These are phyloP conservation scores for Rosellinia necatrix DNA, from an alignment of 2,329 filamentous ascomycete genomes.

Conservation along the genomic window DNA sequence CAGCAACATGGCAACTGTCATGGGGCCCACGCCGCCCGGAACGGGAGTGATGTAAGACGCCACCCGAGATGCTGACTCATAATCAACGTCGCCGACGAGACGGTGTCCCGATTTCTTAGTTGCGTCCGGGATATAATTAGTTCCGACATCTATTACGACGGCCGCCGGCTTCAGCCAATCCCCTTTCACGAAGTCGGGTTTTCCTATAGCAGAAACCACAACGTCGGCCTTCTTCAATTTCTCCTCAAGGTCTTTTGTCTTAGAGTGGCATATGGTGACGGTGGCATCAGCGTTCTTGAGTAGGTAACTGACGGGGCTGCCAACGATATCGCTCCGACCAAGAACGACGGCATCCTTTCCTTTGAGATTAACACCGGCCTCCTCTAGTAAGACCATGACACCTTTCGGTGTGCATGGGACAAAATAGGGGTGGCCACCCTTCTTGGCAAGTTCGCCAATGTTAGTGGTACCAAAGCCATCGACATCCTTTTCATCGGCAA, in stretches of 20 bases:
- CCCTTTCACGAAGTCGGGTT: slow-evolving; percentile 85
- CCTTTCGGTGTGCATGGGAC: slow-evolving; percentile 96
- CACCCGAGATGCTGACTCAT: slow-evolving; percentile 79
- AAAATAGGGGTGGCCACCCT: slow-evolving; percentile 87
- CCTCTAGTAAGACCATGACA: slow-evolving; percentile 88
- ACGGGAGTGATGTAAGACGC: slow-evolving; percentile 95
- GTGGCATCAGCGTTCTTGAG: slow-evolving; percentile 95
- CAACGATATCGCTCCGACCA: slow-evolving; percentile 95
- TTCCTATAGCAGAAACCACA: slow-evolving; percentile 88
- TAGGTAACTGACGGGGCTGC: slow-evolving; percentile 93
- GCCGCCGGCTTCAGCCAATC: slow-evolving; percentile 93
- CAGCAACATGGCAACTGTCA: slow-evolving; percentile 98
- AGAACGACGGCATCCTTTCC: slow-evolving; percentile 96
- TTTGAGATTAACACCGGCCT: slow-evolving; percentile 78
- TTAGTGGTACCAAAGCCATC: slow-evolving; percentile 94
- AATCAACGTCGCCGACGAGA: slow-evolving; percentile 95
- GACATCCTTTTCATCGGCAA: slow-evolving; percentile 93
- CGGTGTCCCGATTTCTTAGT: slow-evolving; percentile 91
- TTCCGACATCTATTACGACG: slow-evolving; percentile 97
- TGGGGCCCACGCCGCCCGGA: slow-evolving; percentile 93
- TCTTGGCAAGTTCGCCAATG: slow-evolving; percentile 96
- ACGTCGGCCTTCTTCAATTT: slow-evolving; percentile 86
- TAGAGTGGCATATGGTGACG: slow-evolving; percentile 94
- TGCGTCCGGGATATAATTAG: slow-evolving; percentile 89
- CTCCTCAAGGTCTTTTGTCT: slow-evolving; percentile 73